phyloP scores from a whole-genome alignment of 805 yeast species.

The Suhomyces pyralidae region DNA sequence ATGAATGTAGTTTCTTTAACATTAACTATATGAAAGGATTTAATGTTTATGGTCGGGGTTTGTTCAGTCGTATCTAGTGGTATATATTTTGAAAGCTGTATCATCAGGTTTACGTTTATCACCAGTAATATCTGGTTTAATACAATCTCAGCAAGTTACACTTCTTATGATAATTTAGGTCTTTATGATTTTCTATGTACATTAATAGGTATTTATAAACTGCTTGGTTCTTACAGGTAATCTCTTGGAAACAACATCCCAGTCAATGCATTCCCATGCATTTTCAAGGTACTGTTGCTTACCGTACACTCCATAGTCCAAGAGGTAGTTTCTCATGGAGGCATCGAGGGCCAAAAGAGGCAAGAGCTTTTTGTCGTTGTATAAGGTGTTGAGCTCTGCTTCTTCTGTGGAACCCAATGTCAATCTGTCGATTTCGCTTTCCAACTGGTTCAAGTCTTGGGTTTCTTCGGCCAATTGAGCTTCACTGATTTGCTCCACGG shows the following conservation, averaged over 20 bases:
- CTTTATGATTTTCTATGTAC: not conserved
- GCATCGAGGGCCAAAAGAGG: slow-evolving; percentile 73
- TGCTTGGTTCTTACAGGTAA: slow-evolving; percentile 31
- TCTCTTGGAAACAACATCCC: slow-evolving; percentile 40
- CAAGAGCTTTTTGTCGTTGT: slow-evolving; percentile 38
- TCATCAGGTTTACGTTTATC: too few relatives aligned
- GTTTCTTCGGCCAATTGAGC: slow-evolving; percentile 6
- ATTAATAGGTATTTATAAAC: slow-evolving; percentile 8
- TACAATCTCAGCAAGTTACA: not conserved
- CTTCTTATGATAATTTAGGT: too few relatives aligned
- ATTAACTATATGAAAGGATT: too few relatives aligned
- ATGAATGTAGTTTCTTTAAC: too few relatives aligned
- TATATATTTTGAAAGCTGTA: too few relatives aligned
- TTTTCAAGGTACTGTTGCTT: slow-evolving; percentile 43
- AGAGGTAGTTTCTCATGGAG: slow-evolving; percentile 64
- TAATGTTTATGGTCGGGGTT: not conserved
- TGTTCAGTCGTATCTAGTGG: too few relatives aligned
- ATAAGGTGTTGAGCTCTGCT: slow-evolving; percentile 36
- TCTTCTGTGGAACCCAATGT: slow-evolving; percentile 40
- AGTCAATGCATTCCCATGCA: slow-evolving; percentile 44
- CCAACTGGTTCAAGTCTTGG: slow-evolving; percentile 7
- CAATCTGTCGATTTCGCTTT: slow-evolving; percentile 15
- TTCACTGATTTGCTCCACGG: not conserved
- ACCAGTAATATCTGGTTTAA: not conserved
- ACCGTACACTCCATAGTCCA: slow-evolving; percentile 72